Evolutionary conservation across 495 filamentous ascomycete genomes (phyloP).

Genomic region (Trichocladium antarcticum): DNA sequence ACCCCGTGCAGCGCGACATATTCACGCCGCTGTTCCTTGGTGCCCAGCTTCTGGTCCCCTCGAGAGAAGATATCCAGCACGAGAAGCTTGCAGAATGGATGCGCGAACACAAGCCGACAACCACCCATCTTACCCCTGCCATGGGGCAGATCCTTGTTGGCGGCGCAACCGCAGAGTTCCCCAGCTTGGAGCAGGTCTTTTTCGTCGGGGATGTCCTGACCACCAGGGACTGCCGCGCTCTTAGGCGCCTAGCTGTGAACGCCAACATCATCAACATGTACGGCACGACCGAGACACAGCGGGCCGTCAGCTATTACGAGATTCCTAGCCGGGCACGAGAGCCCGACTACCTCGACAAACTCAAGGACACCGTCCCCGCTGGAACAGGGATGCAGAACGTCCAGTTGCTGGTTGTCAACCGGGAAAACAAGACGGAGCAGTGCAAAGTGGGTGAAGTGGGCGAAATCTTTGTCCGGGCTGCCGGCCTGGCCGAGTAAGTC

Average conservation of each 20-base stretch:
- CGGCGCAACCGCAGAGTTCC: conserved; percentile 66
- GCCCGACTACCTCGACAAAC: conserved; percentile 54
- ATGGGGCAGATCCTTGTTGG: conserved; percentile 95
- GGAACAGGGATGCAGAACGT: conserved; percentile 89
- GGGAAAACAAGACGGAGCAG: conserved; percentile 55
- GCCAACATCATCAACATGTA: conserved; percentile 83
- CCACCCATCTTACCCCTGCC: conserved; percentile 87
- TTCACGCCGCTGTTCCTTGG: conserved; percentile 89
- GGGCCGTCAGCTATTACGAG: conserved; percentile 80
- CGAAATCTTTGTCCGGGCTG: conserved; percentile 83
- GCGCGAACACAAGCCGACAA: conserved; percentile 61
- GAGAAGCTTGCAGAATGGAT: conserved; percentile 91
- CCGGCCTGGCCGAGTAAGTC: conserved; percentile 63
- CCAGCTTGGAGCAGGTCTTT: conserved; percentile 68
- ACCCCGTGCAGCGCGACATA: conserved; percentile 86
- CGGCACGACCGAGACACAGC: conserved; percentile 81
- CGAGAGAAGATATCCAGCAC: conserved; percentile 75
- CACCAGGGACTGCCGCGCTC: conserved; percentile 69
- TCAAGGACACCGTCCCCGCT: conserved; percentile 74
- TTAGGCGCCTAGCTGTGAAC: conserved; percentile 70
- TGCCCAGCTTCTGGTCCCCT: conserved; percentile 69
- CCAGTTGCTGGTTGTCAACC: conserved; percentile 82
- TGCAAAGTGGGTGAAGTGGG: conserved; percentile 76
- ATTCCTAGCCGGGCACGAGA: conserved; percentile 60
- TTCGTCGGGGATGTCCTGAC: conserved; percentile 91